These are phyloP conservation scores for Ogataea sp. DNA, from an alignment of 805 yeast genomes.

Conservation along the genomic window DNA sequence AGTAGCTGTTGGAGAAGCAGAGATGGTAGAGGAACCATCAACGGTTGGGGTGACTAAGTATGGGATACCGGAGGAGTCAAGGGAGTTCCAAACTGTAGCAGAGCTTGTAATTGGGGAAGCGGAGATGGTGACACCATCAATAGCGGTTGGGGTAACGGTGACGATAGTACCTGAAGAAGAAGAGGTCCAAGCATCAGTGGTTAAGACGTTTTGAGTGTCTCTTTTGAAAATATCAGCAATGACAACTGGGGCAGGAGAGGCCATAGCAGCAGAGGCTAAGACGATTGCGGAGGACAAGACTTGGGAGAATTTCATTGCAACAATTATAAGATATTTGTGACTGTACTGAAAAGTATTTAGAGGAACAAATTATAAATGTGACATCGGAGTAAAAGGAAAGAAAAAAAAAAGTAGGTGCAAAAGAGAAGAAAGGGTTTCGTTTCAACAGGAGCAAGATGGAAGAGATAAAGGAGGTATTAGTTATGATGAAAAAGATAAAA, in stretches of 20 bases:
- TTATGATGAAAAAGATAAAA: too few relatives aligned
- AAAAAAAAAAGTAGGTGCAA: too few relatives aligned
- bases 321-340: too few relatives aligned
- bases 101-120: constrained; percentile 29
- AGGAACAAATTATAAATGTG: too few relatives aligned
- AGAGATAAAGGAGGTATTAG: too few relatives aligned
- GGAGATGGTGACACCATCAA: constrained; percentile 43
- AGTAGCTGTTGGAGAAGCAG: constrained; percentile 36
- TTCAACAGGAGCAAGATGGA: too few relatives aligned
- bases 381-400: too few relatives aligned
- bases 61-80: constrained; percentile 37
- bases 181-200: constrained; percentile 27
- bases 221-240: constrained; percentile 3
- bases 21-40: constrained; percentile 22
- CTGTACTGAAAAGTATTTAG: too few relatives aligned
- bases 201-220: constrained; percentile 16
- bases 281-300: not conserved
- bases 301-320: not conserved
- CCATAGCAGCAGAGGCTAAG: not conserved
- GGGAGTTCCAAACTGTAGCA: constrained; percentile 35
- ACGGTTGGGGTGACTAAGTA: constrained; percentile 33
- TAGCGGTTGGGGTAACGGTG: constrained; percentile 31
- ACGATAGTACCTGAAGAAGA: constrained; percentile 19
- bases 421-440: too few relatives aligned
- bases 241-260: not conserved